These are phyloP conservation scores for Salvia splendens DNA, from an alignment of 257 asterid genomes.

Conservation along the genomic window DNA sequence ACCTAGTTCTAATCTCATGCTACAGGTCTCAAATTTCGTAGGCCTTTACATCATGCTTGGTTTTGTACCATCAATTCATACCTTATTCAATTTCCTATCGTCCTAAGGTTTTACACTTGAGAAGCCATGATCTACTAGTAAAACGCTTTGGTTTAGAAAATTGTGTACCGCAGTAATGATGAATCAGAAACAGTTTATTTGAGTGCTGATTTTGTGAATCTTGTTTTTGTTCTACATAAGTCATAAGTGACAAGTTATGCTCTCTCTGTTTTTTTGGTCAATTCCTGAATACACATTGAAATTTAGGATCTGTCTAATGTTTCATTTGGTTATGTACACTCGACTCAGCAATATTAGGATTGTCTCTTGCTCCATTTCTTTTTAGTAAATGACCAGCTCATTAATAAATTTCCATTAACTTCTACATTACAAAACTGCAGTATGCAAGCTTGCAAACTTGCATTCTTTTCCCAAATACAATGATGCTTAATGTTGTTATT, in stretches of 20 bases:
- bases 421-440: not conserved
- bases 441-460: not conserved
- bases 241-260: too few species aligned
- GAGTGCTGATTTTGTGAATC: not conserved
- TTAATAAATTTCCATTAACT: not conserved
- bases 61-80: not conserved
- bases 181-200: not conserved
- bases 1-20: not conserved
- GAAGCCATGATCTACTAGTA: not conserved
- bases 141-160: not conserved
- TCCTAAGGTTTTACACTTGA: not conserved
- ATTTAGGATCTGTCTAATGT: too few species aligned
- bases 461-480: not conserved
- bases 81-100: not conserved
- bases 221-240: not conserved
- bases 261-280: too few species aligned
- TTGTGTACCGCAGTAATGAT: not conserved
- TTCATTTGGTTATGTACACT: not conserved
- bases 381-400: not conserved
- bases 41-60: not conserved
- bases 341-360: not conserved
- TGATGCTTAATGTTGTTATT: conserved; percentile 5
- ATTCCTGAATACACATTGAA: too few species aligned
- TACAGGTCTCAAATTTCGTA: not conserved
- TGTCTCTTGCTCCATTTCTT: conserved; percentile 12